A percentile compares a stretch with the other conserved stretches of the same genome.
phyloP scores from a whole-genome alignment of 2,329 filamentous ascomycete species.

The Calonectria pseudoreteaudii region DNA sequence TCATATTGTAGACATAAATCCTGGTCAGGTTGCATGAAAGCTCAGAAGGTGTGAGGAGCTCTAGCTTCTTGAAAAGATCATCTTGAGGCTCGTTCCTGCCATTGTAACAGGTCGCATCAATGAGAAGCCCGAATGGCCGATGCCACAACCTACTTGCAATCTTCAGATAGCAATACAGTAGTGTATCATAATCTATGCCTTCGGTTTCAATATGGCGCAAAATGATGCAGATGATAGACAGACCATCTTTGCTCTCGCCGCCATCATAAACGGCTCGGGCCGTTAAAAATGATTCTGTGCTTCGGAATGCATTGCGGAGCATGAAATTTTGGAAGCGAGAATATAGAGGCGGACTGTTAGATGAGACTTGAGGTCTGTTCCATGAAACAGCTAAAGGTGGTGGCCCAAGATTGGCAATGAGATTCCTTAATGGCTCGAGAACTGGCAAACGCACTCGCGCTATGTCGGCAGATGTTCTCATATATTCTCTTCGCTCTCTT shows the following conservation, averaged over 20 bases:
- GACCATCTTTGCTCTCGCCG: constrained; percentile 77
- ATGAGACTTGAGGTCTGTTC: constrained; percentile 74
- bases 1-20: constrained; percentile 80
- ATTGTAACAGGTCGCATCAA: constrained; percentile 78
- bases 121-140: constrained; percentile 74
- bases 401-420: constrained; percentile 75
- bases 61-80: constrained; percentile 72
- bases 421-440: constrained; percentile 69
- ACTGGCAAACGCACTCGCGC: constrained; percentile 65
- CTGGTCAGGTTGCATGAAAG: constrained; percentile 69
- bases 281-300: constrained; percentile 73
- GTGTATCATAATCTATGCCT: constrained; percentile 72
- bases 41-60: constrained; percentile 72
- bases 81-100: constrained; percentile 76
- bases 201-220: constrained; percentile 75
- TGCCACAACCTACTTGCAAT: constrained; percentile 79
- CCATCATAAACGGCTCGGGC: constrained; percentile 77
- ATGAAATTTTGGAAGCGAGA: constrained; percentile 80
- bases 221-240: constrained; percentile 77
- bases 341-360: constrained; percentile 72
- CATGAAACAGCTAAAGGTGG: constrained; percentile 76
- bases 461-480: constrained; percentile 66
- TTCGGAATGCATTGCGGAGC: constrained; percentile 75
- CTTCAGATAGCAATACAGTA: constrained; percentile 75
- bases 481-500: constrained; percentile 68